Evolutionary conservation across 202 grass and related monocot species (phyloP).

Genomic region (Digitaria exilis): DNA sequence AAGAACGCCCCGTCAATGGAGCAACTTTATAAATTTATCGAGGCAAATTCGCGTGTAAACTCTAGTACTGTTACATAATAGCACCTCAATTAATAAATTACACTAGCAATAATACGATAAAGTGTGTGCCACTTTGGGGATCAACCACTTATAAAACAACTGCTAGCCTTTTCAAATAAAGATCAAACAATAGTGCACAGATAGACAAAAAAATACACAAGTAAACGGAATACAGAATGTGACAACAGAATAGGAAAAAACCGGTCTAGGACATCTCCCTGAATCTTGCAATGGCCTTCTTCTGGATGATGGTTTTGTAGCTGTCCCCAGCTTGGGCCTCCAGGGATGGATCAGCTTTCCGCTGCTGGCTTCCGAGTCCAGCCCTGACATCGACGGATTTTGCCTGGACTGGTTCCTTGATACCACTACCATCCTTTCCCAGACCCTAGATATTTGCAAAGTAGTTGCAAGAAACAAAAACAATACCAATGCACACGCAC

Average conservation of each 20-base stretch:
- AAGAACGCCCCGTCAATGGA: too few relatives aligned
- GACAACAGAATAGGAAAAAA: not conserved
- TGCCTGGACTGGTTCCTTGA: conserved; percentile 92
- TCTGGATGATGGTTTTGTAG: conserved; percentile 96
- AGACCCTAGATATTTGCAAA: conserved; percentile 73
- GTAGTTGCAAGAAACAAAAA: conserved; percentile 54
- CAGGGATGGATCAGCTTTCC: conserved; percentile 62
- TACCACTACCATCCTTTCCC: conserved; percentile 88
- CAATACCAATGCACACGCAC: conserved; percentile 49
- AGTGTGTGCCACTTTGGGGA: not conserved
- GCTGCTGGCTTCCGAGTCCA: conserved; percentile 82
- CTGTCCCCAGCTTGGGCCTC: conserved; percentile 90
- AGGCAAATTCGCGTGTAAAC: not conserved
- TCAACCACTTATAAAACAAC: not conserved
- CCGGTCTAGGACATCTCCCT: conserved; percentile 71
- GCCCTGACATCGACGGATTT: conserved; percentile 78
- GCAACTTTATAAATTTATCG: not conserved
- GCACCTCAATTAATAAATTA: not conserved
- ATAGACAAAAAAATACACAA: not conserved
- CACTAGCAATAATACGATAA: not conserved
- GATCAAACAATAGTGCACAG: not conserved
- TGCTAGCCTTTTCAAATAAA: not conserved
- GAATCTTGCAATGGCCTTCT: conserved; percentile 98
- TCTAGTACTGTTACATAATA: not conserved
- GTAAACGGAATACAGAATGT: not conserved